These are phyloP conservation scores for Podaxis sp. DNA, from an alignment of 768 basidiomycete species.

Conservation along the genomic window DNA sequence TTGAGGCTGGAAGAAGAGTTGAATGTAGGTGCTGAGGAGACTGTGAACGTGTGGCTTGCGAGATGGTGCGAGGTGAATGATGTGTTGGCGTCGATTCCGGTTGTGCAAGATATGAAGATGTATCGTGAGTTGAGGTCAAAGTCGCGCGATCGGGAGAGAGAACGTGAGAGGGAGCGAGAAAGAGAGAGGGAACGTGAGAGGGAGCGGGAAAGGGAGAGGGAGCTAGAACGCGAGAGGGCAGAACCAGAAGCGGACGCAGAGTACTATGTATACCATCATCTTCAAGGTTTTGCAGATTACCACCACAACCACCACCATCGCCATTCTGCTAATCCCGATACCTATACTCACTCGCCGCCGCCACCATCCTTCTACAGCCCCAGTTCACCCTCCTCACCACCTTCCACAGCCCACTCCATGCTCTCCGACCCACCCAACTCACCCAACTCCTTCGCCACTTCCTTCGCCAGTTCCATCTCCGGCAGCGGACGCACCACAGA, in stretches of 20 bases:
- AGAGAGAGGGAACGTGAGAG: background rate
- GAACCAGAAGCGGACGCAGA: conserved; percentile 15
- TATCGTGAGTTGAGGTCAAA: conserved; percentile 26
- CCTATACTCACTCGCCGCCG: background rate
- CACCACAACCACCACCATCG: background rate
- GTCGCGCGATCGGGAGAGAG: background rate
- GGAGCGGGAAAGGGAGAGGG: background rate
- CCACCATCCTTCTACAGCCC: background rate
- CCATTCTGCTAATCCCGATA: background rate
- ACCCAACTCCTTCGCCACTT: background rate
- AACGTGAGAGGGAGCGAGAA: background rate
- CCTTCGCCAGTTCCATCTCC: background rate
- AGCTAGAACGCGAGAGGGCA: background rate
- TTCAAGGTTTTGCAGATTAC: background rate
- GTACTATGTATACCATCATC: conserved; percentile 5
- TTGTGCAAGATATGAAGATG: conserved; percentile 26
- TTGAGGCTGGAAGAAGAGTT: conserved; percentile 69
- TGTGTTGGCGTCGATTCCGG: conserved; percentile 36
- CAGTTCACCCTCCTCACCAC: background rate
- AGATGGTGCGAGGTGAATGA: conserved; percentile 69
- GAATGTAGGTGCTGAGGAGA: conserved; percentile 68
- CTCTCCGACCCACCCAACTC: background rate
- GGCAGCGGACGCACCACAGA: background rate
- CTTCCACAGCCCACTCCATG: background rate
- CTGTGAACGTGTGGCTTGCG: conserved; percentile 66